Evolutionary conservation across 2,329 filamentous ascomycete species (phyloP), one percentile per base, ranked within the genome.

Genomic region (Curvularia sp.): DNA sequence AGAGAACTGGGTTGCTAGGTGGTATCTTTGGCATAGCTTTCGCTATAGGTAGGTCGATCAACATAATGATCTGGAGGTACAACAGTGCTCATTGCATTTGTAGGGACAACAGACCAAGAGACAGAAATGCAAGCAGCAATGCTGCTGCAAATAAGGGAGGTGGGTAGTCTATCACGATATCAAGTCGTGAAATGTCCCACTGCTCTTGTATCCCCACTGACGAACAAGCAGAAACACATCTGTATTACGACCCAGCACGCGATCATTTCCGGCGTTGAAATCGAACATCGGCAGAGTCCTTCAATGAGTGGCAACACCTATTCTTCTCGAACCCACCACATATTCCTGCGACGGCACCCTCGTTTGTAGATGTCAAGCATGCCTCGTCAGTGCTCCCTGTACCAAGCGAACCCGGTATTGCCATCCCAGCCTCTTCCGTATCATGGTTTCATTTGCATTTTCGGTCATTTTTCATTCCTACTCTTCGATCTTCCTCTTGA

Each of bases 11-110:
- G 78, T 83, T 36, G 81, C 81, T 28, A 73, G 78, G n/a, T 83
- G 81, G 81, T 79, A 80, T 62, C 74, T 83, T 5, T 83, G 81
- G 81, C 81, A 83, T 64, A 80, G 80, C 57, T 83, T 82, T 60
- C 78, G 81, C n/a, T 82, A 79, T 60, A 63, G 68, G 68, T 71
- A 52, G 6, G 65, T 57, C 5, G 18, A 21, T 2, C 9, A n/a
- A 32, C 3, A 1, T 1, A 10, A 23, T n/a, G 5, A 28, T 28
- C 8, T 28, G 8, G 25, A 8, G 3, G 7, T 19, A 8, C 27
- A 27, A 21, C 12, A 36, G 28, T 36, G 7, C 55, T 62, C 41
- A 61, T 41, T 19, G 9, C 7, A 12, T 49, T 39, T 8, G 18
- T 25, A 77, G 80, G 51, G 79, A 80, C 58, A 69, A 70, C 41